phyloP scores from a whole-genome alignment of 2,329 filamentous ascomycete genomes.

The Dactylellina sp. region DNA sequence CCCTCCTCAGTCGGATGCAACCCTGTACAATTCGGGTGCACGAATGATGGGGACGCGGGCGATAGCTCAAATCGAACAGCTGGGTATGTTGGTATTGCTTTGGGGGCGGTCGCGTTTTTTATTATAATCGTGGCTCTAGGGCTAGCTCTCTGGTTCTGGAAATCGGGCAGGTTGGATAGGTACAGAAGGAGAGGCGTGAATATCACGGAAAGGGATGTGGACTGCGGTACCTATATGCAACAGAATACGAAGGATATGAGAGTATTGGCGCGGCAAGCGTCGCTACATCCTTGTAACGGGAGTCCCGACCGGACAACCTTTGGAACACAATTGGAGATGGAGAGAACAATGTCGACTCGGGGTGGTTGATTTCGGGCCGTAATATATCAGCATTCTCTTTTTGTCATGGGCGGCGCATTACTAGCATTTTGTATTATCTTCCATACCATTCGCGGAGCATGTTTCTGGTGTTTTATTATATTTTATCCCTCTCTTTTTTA shows the following conservation, averaged over 20 bases:
- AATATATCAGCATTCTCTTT: slow-evolving; percentile 2
- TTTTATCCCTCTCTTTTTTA: background rate
- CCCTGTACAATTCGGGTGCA: slow-evolving; percentile 26
- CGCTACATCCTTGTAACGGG: slow-evolving; percentile 30
- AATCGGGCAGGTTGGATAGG: slow-evolving; percentile 42
- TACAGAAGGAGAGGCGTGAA: slow-evolving; percentile 48
- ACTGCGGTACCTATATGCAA: slow-evolving; percentile 43
- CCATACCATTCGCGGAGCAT: background rate
- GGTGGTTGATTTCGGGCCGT: background rate
- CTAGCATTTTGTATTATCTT: slow-evolving; percentile 8
- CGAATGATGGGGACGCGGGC: background rate
- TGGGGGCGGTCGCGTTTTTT: slow-evolving; percentile 34
- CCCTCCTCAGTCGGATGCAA: slow-evolving; percentile 43
- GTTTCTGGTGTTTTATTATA: slow-evolving; percentile 10
- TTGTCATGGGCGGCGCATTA: slow-evolving; percentile 3
- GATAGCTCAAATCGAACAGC: slow-evolving; percentile 1
- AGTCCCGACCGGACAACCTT: slow-evolving; percentile 25
- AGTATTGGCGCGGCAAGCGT: slow-evolving; percentile 42
- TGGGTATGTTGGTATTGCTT: slow-evolving; percentile 44
- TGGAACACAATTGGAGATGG: background rate
- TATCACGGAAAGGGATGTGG: slow-evolving; percentile 38
- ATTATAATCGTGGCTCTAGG: slow-evolving; percentile 20
- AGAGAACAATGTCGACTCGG: background rate
- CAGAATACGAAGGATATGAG: slow-evolving; percentile 52
- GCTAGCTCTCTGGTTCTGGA: slow-evolving; percentile 49